A percentile compares a stretch with the other conserved stretches of the same genome.
Conservation (phyloP, 108 stramenopile species). For the Cyclotella cryptica region DNA sequence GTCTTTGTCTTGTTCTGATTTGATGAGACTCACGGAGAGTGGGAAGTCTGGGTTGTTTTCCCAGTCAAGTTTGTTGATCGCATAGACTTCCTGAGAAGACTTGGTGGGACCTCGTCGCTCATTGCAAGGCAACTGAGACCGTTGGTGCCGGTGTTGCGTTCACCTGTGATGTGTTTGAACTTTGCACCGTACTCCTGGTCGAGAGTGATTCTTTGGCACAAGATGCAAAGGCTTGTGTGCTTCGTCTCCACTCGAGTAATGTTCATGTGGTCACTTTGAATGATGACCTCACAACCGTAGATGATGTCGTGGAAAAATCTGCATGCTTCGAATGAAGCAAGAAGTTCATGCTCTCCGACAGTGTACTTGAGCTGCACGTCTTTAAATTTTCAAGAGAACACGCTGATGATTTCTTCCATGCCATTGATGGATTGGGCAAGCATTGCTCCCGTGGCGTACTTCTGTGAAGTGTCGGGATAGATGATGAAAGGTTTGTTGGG, state of each 20-base stretch:
- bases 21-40: no score
- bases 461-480: no score
- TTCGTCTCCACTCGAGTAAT: neutral
- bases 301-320: constrained; percentile 24
- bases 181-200: no score
- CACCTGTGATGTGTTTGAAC: constrained; percentile 7
- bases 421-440: no score
- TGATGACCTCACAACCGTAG: constrained; percentile 11
- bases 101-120: neutral
- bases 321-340: constrained; percentile 39
- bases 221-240: constrained; percentile 9
- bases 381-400: no score
- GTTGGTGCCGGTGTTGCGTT: constrained; percentile 18
- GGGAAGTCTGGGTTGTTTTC: no score
- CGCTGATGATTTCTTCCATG: no score
- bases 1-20: no score
- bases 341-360: constrained; percentile 48
- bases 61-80: constrained; percentile 9
- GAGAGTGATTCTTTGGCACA: neutral
- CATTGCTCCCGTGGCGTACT: no score
- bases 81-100: neutral
- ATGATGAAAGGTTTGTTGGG: no score
- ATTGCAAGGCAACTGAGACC: constrained; percentile 18
- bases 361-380: constrained; percentile 53
- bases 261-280: no score